These are phyloP conservation scores for Candida pini DNA, from an alignment of 805 yeast genomes.

Conservation along the genomic window DNA sequence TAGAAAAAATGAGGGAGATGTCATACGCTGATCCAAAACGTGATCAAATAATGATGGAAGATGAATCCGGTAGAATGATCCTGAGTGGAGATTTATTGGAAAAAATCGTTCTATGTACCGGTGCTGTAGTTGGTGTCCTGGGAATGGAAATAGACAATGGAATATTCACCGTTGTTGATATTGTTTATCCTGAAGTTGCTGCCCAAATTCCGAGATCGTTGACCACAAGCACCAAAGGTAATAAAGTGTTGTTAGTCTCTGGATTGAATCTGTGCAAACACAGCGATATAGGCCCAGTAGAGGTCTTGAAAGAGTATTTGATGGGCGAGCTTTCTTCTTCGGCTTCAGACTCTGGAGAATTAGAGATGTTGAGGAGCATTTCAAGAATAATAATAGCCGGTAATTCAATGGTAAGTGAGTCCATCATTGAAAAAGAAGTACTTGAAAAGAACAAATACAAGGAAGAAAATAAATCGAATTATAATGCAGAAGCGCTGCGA, in stretches of 20 bases:
- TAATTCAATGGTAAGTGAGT: constrained; percentile 38
- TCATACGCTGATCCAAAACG: constrained; percentile 51
- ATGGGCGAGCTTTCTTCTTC: constrained; percentile 51
- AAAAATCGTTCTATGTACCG: constrained; percentile 70
- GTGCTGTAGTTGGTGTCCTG: constrained; percentile 77
- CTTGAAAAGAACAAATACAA: constrained; percentile 34
- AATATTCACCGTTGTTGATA: constrained; percentile 74
- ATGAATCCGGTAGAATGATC: constrained; percentile 83
- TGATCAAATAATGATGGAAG: constrained; percentile 74
- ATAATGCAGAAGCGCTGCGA: constrained; percentile 40
- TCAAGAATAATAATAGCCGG: constrained; percentile 68
- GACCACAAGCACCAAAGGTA: constrained; percentile 11
- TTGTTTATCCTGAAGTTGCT: constrained; percentile 62
- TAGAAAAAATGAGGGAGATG: constrained; percentile 28
- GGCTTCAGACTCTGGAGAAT: constrained; percentile 20
- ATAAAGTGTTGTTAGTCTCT: constrained; percentile 65
- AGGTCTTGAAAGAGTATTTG: constrained; percentile 62
- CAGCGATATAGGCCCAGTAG: constrained; percentile 40
- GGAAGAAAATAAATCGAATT: constrained; percentile 51
- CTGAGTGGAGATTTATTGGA: constrained; percentile 61
- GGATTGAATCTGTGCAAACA: constrained; percentile 57
- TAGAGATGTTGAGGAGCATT: constrained; percentile 20
- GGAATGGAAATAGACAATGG: constrained; percentile 87
- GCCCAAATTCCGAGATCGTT: constrained; percentile 42
- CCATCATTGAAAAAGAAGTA: constrained; percentile 19